A percentile compares a stretch with the other conserved stretches of the same genome.
Conservation (phyloP, 2,329 filamentous ascomycete genomes). For the Ascosphaera aggregata region DNA sequence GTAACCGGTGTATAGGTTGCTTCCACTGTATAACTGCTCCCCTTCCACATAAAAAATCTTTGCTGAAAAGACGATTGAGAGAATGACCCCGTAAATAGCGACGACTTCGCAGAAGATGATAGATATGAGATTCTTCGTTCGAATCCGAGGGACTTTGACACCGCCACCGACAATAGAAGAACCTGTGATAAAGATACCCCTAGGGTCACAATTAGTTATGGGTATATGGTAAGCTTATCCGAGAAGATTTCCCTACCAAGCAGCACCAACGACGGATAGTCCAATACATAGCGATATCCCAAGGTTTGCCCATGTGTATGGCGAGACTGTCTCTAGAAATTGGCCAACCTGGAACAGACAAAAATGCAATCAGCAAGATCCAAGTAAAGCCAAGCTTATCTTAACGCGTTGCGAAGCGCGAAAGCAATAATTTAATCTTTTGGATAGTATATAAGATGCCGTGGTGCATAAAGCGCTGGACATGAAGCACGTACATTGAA, state of each 20-base stretch:
- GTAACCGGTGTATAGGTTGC: slow-evolving; percentile 83
- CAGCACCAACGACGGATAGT: slow-evolving; percentile 84
- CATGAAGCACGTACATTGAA: slow-evolving; percentile 57
- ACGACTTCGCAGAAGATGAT: slow-evolving; percentile 99
- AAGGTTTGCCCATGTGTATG: slow-evolving; percentile 75
- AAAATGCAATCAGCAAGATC: slow-evolving; percentile 1
- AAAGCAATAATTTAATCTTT: too few species aligned
- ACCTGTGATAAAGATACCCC: slow-evolving; percentile 98
- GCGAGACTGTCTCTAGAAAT: slow-evolving; percentile 85
- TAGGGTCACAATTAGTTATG: slow-evolving; percentile 18
- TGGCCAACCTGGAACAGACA: slow-evolving; percentile 49
- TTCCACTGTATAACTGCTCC: slow-evolving; percentile 44
- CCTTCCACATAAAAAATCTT: slow-evolving; percentile 48
- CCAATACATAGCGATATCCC: slow-evolving; percentile 92
- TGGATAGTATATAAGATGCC: too few species aligned
- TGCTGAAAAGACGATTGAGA: slow-evolving; percentile 93
- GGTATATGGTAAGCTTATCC: slow-evolving; percentile 1
- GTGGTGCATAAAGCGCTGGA: too few species aligned
- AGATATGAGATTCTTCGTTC: slow-evolving; percentile 98
- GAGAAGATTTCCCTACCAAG: slow-evolving; percentile 45
- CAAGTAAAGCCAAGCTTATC: slow-evolving; percentile 4
- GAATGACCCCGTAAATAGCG: slow-evolving; percentile 99
- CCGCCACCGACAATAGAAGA: slow-evolving; percentile 93
- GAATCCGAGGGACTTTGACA: slow-evolving; percentile 89
- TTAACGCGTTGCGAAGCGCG: slow-evolving; percentile 3